phyloP scores from a whole-genome alignment of 345 rosid genomes.

The Anacardium occidentale region DNA sequence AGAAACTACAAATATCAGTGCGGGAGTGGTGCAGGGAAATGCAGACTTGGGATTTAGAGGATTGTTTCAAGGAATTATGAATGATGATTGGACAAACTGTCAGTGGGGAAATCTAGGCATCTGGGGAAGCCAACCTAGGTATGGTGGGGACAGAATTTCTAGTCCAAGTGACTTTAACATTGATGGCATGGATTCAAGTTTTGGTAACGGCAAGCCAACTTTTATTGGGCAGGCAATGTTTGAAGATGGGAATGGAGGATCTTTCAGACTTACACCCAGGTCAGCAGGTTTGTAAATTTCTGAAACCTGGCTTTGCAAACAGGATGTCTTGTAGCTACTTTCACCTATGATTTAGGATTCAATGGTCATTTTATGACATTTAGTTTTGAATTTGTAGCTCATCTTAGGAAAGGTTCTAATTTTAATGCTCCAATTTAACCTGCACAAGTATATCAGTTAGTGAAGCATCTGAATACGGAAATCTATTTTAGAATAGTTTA shows the following conservation, averaged over 20 bases:
- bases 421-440: constrained; percentile 27
- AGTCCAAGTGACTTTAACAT: constrained; percentile 54
- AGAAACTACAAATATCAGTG: constrained; percentile 36
- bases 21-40: constrained; percentile 46
- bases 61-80: constrained; percentile 28
- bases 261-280: constrained; percentile 59
- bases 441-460: constrained; percentile 19
- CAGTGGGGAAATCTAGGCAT: constrained; percentile 36
- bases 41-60: constrained; percentile 31
- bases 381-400: constrained; percentile 31
- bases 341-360: constrained; percentile 53
- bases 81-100: constrained; percentile 36
- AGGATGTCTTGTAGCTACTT: constrained; percentile 76
- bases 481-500: constrained; percentile 7
- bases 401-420: constrained; percentile 17
- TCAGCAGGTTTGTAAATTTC: constrained; percentile 71
- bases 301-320: constrained; percentile 66
- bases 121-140: constrained; percentile 57
- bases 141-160: constrained; percentile 40
- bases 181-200: constrained; percentile 51
- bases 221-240: constrained; percentile 39
- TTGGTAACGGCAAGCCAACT: constrained; percentile 45
- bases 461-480: constrained; percentile 15
- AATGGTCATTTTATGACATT: constrained; percentile 26
- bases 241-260: constrained; percentile 52